Conservation (phyloP, 106 monocot genomes). For the Allium fistulosum region DNA sequence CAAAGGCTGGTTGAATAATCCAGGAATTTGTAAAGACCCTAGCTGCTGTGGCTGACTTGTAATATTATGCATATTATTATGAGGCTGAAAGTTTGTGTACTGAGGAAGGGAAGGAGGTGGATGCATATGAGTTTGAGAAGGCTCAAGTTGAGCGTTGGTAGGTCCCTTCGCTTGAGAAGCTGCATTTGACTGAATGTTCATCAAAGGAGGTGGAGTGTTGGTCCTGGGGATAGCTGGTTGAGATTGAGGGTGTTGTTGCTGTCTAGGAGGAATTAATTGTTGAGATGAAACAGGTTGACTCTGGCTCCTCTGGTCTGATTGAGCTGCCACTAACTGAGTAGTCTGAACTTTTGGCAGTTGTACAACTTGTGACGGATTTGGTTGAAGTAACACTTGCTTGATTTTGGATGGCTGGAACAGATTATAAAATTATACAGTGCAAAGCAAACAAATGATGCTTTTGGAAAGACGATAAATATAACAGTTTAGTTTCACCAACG, state of each 20-base stretch:
- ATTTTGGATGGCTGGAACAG: conserved; percentile 40
- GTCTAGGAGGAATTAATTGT: conserved; percentile 27
- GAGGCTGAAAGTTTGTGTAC: conserved; percentile 44
- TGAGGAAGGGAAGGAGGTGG: conserved; percentile 36
- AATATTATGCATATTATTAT: conserved; percentile 26
- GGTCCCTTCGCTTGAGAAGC: conserved; percentile 8
- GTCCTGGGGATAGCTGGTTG: conserved; percentile 32
- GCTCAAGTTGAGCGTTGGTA: conserved; percentile 14
- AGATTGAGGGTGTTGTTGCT: conserved; percentile 37
- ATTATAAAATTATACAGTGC: not conserved
- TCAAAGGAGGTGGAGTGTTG: conserved; percentile 4
- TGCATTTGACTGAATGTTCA: conserved; percentile 24
- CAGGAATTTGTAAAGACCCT: conserved; percentile 33
- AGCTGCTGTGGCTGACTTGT: conserved; percentile 34
- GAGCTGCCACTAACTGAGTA: conserved; percentile 34
- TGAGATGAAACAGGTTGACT: conserved; percentile 43
- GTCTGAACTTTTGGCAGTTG: conserved; percentile 30
- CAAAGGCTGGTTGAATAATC: conserved; percentile 50
- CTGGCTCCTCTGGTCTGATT: conserved; percentile 27
- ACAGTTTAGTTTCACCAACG: no score
- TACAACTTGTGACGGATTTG: conserved; percentile 22
- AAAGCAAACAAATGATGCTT: no score
- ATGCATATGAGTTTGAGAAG: conserved; percentile 50
- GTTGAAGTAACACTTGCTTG: conserved; percentile 27
- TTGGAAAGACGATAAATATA: no score